Conservation (phyloP, 805 yeast genomes). For the Metschnikowia baotianmanensis region DNA sequence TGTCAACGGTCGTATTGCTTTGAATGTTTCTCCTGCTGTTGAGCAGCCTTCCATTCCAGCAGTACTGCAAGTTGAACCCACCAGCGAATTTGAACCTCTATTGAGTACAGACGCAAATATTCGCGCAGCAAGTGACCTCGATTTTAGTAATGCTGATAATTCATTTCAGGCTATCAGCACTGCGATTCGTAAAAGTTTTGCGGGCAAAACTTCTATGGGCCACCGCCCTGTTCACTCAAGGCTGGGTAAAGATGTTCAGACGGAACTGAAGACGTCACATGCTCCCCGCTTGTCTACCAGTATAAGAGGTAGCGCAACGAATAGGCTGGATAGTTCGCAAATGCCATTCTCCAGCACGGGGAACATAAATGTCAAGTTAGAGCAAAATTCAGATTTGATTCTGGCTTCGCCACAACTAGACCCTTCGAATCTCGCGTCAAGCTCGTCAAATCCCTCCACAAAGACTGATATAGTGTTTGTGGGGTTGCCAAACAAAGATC, state of each 20-base stretch:
- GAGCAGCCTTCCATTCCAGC: constrained; percentile 26
- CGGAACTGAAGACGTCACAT: background rate
- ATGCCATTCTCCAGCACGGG: background rate
- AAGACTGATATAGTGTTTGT: constrained; percentile 3
- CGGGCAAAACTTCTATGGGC: constrained; percentile 27
- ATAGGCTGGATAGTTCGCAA: background rate
- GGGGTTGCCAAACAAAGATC: constrained; percentile 7
- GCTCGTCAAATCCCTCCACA: constrained; percentile 1
- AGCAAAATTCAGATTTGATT: background rate
- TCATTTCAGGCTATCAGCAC: constrained; percentile 49
- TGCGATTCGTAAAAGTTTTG: constrained; percentile 45
- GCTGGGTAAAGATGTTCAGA: background rate
- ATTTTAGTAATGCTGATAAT: constrained; percentile 29
- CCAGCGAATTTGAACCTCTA: constrained; percentile 4
- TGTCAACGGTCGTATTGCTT: constrained; percentile 8
- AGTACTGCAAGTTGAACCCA: constrained; percentile 17
- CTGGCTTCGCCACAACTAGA: background rate
- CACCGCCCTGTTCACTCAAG: background rate
- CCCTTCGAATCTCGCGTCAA: background rate
- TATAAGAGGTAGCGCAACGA: too few relatives aligned
- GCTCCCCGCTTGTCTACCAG: too few relatives aligned
- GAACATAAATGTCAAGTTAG: constrained; percentile 1
- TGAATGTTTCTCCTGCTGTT: constrained; percentile 20
- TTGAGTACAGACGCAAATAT: too few relatives aligned
- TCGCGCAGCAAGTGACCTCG: too few relatives aligned